A percentile compares a stretch with the other conserved stretches of the same genome.
Conservation (phyloP, 208 protist genomes). For the Porcisia hertigi region DNA sequence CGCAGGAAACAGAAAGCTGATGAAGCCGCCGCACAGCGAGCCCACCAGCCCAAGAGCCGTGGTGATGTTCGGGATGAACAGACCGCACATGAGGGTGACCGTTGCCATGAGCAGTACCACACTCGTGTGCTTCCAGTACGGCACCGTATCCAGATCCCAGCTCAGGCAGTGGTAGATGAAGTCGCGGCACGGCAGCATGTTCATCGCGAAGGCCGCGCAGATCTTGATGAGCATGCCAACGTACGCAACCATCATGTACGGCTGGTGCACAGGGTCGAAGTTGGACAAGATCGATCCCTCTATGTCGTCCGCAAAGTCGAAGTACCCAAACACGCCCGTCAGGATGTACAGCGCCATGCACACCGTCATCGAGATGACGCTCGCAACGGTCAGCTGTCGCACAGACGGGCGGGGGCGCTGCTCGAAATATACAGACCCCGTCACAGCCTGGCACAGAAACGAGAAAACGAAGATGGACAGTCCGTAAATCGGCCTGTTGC, state of each 20-base stretch:
- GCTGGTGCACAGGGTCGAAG: constrained; percentile 58
- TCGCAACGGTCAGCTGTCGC: too few relatives aligned
- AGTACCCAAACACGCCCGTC: constrained; percentile 74
- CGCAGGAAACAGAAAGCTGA: constrained; percentile 11
- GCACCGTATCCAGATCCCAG: constrained; percentile 57
- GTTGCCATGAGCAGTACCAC: constrained; percentile 33
- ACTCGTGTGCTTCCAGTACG: constrained; percentile 69
- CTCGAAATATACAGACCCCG: too few relatives aligned
- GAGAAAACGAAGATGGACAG: too few relatives aligned
- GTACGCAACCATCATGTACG: constrained; percentile 72
- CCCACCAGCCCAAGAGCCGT: constrained; percentile 4
- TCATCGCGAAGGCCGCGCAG: constrained; percentile 59
- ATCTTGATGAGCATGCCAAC: constrained; percentile 74
- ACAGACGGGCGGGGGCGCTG: too few relatives aligned
- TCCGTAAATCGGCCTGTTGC: too few relatives aligned
- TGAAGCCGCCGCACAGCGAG: constrained; percentile 7
- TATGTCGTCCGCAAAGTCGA: constrained; percentile 63
- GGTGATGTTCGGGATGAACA: constrained; percentile 68
- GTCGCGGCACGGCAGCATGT: constrained; percentile 64
- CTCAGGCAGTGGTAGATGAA: constrained; percentile 60
- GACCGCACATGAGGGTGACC: constrained; percentile 12
- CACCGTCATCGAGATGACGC: too few relatives aligned
- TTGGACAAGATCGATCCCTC: constrained; percentile 54
- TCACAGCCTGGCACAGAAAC: too few relatives aligned
- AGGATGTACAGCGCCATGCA: constrained; percentile 82